Conservation (phyloP, 768 basidiomycete species). For the Xerocomellus dryophilus region DNA sequence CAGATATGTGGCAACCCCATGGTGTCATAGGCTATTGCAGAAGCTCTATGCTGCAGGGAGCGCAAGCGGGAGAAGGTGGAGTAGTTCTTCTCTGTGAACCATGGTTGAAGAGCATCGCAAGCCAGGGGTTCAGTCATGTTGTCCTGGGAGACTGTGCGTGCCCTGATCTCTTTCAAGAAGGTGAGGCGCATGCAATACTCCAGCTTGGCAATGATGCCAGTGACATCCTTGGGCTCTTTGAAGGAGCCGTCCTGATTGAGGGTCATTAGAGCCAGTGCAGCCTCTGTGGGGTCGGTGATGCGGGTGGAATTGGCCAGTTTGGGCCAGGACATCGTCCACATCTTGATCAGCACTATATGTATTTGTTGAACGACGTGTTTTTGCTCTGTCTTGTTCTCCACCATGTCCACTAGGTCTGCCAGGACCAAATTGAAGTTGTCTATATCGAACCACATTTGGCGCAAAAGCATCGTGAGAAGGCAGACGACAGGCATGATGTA, state of each 20-base stretch:
- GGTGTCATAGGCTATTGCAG: not conserved
- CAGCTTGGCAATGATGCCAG: conserved; percentile 2
- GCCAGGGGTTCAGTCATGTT: not conserved
- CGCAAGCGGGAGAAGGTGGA: conserved; percentile 5
- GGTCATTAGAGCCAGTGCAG: not conserved
- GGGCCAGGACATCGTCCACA: conserved; percentile 14
- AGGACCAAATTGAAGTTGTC: no score
- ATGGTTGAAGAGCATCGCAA: not conserved
- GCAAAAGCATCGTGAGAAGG: conserved; percentile 1
- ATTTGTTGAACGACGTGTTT: not conserved
- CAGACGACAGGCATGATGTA: conserved; percentile 8
- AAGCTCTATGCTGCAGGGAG: conserved; percentile 10
- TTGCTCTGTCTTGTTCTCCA: no score
- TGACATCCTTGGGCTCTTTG: conserved; percentile 12
- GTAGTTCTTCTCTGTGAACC: conserved; percentile 3
- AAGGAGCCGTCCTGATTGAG: conserved; percentile 10
- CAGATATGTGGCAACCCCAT: not conserved
- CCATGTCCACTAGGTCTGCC: no score
- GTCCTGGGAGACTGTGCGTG: not conserved
- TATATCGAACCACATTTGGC: no score
- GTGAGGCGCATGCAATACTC: conserved; percentile 9
- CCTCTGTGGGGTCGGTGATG: not conserved
- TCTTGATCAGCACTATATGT: not conserved
- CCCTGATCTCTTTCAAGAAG: conserved; percentile 3
- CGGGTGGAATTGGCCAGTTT: not conserved